Conservation (phyloP, 768 basidiomycete species). For the Termitomyces sp. region DNA sequence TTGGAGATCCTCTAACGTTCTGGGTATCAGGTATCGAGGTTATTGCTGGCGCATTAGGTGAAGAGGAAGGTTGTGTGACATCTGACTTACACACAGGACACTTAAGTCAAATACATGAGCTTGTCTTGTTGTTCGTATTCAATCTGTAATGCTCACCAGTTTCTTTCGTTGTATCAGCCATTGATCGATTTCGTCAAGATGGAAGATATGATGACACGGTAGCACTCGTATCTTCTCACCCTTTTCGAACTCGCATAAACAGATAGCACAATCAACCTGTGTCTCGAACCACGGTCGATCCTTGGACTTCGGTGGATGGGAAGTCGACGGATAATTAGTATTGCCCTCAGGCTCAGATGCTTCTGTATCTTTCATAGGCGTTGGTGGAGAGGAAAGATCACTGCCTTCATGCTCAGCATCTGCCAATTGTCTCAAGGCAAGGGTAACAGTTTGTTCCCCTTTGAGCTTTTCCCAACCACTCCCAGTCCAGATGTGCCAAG, state of each 20-base stretch:
- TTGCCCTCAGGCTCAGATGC: slow-evolving; percentile 12
- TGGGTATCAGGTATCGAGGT: slow-evolving; percentile 7
- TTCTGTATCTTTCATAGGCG: slow-evolving; percentile 12
- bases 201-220: slow-evolving; percentile 95
- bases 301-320: slow-evolving; percentile 23
- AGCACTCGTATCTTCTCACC: slow-evolving; percentile 89
- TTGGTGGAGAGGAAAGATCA: not conserved
- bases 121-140: not conserved
- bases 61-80: slow-evolving; percentile 58
- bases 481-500: slow-evolving; percentile 81
- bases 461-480: slow-evolving; percentile 77
- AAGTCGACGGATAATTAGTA: slow-evolving; percentile 33
- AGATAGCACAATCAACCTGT: slow-evolving; percentile 90
- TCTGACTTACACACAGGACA: slow-evolving; percentile 93
- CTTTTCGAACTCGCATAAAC: slow-evolving; percentile 77
- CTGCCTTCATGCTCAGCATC: slow-evolving; percentile 20
- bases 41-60: not conserved
- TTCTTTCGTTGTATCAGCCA: slow-evolving; percentile 94
- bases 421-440: slow-evolving; percentile 17
- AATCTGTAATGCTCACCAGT: slow-evolving; percentile 51
- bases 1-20: slow-evolving; percentile 17
- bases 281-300: slow-evolving; percentile 72
- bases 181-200: slow-evolving; percentile 83
- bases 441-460: slow-evolving; percentile 27
- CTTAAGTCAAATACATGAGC: slow-evolving; percentile 29